Conservation (phyloP, 495 filamentous ascomycete species). For the Aspergillus nidulans region DNA sequence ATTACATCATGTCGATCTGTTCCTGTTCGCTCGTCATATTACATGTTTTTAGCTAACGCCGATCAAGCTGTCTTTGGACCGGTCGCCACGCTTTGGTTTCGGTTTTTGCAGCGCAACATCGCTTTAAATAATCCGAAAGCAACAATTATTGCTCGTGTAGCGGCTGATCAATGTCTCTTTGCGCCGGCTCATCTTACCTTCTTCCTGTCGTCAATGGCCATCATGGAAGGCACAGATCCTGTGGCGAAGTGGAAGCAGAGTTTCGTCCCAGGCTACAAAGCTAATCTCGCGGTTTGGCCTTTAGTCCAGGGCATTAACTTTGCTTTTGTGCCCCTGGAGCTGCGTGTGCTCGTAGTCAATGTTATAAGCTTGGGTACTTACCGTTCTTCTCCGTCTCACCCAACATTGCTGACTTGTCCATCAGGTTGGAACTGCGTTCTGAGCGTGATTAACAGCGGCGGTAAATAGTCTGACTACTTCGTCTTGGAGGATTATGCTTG, state of each 20-base stretch:
- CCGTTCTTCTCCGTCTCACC: not conserved
- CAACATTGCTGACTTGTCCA: slow-evolving; percentile 15
- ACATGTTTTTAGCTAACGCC: slow-evolving; percentile 10
- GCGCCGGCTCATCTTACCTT: slow-evolving; percentile 73
- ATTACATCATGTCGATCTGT: not conserved
- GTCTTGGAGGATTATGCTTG: slow-evolving; percentile 11
- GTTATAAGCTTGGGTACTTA: slow-evolving; percentile 67
- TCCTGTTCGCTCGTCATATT: not conserved
- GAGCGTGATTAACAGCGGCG: slow-evolving; percentile 71
- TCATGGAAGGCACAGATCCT: slow-evolving; percentile 74
- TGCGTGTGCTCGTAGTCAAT: slow-evolving; percentile 85
- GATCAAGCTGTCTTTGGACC: slow-evolving; percentile 80
- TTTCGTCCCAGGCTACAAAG: slow-evolving; percentile 65
- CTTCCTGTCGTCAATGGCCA: slow-evolving; percentile 82
- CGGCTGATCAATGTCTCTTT: slow-evolving; percentile 80
- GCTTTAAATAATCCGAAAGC: slow-evolving; percentile 57
- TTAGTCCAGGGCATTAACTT: slow-evolving; percentile 89
- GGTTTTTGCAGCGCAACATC: slow-evolving; percentile 67
- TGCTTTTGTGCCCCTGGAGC: slow-evolving; percentile 79
- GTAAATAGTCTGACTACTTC: slow-evolving; percentile 20
- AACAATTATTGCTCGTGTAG: slow-evolving; percentile 78
- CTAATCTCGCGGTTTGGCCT: slow-evolving; percentile 93
- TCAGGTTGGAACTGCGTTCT: slow-evolving; percentile 96
- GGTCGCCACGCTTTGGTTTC: slow-evolving; percentile 84
- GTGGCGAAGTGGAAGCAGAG: slow-evolving; percentile 64